Evolutionary conservation across 2,329 filamentous ascomycete genomes (phyloP).

Genomic region (Diaporthe sp.): DNA sequence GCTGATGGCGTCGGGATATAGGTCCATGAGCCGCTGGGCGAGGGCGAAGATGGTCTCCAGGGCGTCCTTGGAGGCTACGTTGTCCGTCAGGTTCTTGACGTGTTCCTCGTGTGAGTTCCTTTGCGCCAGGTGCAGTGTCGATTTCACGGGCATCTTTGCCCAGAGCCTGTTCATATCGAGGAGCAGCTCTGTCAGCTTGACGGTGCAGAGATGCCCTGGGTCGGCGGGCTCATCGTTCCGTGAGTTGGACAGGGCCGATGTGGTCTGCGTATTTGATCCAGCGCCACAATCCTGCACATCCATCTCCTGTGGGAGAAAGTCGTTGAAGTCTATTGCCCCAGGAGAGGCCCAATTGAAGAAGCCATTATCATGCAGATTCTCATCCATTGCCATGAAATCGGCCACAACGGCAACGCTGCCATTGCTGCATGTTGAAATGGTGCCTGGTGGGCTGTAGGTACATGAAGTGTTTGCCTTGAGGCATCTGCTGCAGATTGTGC

Average conservation of each 20-base stretch:
- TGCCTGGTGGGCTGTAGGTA: constrained; percentile 55
- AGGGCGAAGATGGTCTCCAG: constrained; percentile 52
- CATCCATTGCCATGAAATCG: background rate
- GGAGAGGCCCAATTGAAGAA: constrained; percentile 25
- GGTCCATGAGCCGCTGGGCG: constrained; percentile 50
- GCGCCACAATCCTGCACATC: background rate
- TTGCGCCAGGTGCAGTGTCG: constrained; percentile 45
- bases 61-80: constrained; percentile 43
- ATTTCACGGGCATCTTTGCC: constrained; percentile 39
- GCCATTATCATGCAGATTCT: background rate
- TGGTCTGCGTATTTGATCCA: background rate
- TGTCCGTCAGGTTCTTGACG: constrained; percentile 43
- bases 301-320: background rate
- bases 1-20: constrained; percentile 50
- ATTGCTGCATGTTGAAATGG: constrained; percentile 40
- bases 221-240: constrained; percentile 30
- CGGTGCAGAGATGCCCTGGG: constrained; percentile 36
- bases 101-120: constrained; percentile 43
- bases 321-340: constrained; percentile 26
- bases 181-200: constrained; percentile 43
- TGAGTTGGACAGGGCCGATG: background rate
- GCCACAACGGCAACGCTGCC: constrained; percentile 4
- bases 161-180: constrained; percentile 46
- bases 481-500: constrained; percentile 55
- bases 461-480: constrained; percentile 55